Base-by-base conservation (phyloP, 352 stramenopile genomes). In the Globisporangium polare region DNA sequence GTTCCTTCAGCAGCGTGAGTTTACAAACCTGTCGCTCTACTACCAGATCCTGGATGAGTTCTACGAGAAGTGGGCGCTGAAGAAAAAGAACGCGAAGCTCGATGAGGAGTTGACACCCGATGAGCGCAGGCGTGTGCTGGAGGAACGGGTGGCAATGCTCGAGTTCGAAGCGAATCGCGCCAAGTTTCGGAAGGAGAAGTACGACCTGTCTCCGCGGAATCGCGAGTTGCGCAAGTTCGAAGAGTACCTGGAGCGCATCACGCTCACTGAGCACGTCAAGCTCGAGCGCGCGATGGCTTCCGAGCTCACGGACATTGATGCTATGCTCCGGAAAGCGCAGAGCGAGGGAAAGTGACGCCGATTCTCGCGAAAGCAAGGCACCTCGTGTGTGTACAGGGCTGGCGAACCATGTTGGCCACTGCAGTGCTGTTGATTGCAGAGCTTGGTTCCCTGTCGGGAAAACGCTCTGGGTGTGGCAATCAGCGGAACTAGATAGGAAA, bases 1-100 rank as follows among this genome's bases (percentile, higher is more conserved):
- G 31, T 88, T 83, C 57, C 58, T 86, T 5, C 55, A 81, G 49
- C 56, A 81, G 45, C 55, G 72, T 35, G 77, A 87, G 35, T 52
- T 73, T 10, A 52, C 65, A 8, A 87, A 91, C 31, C 58, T 89
- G 26, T 67, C 68, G 20, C 65, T 80, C 39, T 89, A 91, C 57
- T 91, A 86, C 57, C 27, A 54, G 8, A 52, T 88, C 6, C 56
- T 91, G 31, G 79, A 91, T 59, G 74, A 82, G 15, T 89, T 83
- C 52, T 88, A 86, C 59, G 77, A 89, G 22, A 67, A 80, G 46
- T 91, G 82, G 79, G 69, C 79, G 0, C 52, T 67, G 13, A 64
- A 62, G 20, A 80, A 81, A 51, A 71, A 63, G 2, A 54, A 82
- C 7, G 64, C 67, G 24, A 65, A 81, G 18, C 31, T 74, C 45